Evolutionary conservation across 1,284 basidiomycete species (phyloP), one percentile per base, ranked within the genome.

Genomic region (Heterobasidion occidentale): DNA sequence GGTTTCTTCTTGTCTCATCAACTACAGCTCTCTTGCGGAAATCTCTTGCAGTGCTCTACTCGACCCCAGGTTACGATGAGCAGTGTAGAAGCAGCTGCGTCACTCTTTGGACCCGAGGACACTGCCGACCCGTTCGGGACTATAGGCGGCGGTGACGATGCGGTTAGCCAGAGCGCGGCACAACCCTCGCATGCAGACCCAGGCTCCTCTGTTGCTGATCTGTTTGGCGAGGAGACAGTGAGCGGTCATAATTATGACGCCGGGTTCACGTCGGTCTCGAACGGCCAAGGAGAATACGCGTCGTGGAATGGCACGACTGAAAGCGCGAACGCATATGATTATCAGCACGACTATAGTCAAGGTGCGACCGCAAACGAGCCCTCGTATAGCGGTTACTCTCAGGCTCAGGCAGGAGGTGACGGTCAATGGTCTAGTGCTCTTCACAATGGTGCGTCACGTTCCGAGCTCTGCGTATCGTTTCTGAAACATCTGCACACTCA

Each of bases 11-110:
- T 1, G 11, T 12, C n/a, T 42, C 38, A 12, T 42, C 38, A 42
- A 12, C 38, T 12, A 5, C 38, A 8, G 3, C 11, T 12, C 38
- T 42, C 38, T 42, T 12, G 12, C 7, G 12, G 12, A 42, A n/a
- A 42, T 12, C n/a, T 42, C n/a, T 12, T 42, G 12, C 46, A 27
- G 27, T 33, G 49, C 33, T 17, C 53, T 54, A n/a, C 42, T 53
- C 52, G 36, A 33, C 52, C 36, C 34, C 15, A 38, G 8, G 11
- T 19, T 44, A 45, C 27, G 34, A 87, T 86, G 83, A 78, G 74
- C 68, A 73, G 77, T 57, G 80, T 85, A 57, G 87, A 89, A 75
- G 82, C 86, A 63, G 89, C 88, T 51, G 86, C 88, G 55, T 82
- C 86, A 57, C 82, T 90, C 48, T 91, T 91, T 73, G 85, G 82